Conservation (phyloP, 495 filamentous ascomycete species). For the Penicillium lividum region DNA sequence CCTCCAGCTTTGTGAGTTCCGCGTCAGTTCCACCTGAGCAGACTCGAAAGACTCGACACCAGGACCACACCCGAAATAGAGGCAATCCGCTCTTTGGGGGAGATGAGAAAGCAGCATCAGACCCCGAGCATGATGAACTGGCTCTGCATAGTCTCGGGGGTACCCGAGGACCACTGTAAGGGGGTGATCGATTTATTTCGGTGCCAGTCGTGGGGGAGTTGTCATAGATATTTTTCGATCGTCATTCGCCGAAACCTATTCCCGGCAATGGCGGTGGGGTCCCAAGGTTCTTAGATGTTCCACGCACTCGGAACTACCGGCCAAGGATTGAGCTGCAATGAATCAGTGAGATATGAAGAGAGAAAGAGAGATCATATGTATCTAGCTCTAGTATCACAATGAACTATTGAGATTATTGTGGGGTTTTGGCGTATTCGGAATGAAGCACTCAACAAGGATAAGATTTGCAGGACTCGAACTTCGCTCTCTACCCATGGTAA, state of each 20-base stretch:
- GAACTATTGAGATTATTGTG: background rate
- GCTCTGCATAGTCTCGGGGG: constrained; percentile 58
- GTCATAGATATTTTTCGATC: background rate
- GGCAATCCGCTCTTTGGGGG: constrained; percentile 44
- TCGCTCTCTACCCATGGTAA: constrained; percentile 1
- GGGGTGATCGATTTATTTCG: constrained; percentile 3
- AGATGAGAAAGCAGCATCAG: constrained; percentile 29
- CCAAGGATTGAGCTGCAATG: background rate
- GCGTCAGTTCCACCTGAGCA: constrained; percentile 50
- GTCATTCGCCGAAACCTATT: constrained; percentile 3
- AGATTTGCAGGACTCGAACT: constrained; percentile 1
- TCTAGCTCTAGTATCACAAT: background rate
- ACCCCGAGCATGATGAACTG: constrained; percentile 44
- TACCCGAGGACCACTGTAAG: constrained; percentile 27
- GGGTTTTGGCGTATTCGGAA: background rate
- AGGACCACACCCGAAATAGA: constrained; percentile 28
- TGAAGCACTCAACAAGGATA: constrained; percentile 4
- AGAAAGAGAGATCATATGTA: background rate
- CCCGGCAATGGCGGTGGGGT: constrained; percentile 1
- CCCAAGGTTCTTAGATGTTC: background rate
- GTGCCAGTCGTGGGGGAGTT: background rate
- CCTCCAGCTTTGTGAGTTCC: constrained; percentile 52
- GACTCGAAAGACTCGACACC: constrained; percentile 46
- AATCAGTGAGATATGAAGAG: background rate
- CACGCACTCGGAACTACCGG: constrained; percentile 1